Evolutionary conservation across 2,329 filamentous ascomycete genomes (phyloP).

Genomic region (Lachnellula subtilissima): DNA sequence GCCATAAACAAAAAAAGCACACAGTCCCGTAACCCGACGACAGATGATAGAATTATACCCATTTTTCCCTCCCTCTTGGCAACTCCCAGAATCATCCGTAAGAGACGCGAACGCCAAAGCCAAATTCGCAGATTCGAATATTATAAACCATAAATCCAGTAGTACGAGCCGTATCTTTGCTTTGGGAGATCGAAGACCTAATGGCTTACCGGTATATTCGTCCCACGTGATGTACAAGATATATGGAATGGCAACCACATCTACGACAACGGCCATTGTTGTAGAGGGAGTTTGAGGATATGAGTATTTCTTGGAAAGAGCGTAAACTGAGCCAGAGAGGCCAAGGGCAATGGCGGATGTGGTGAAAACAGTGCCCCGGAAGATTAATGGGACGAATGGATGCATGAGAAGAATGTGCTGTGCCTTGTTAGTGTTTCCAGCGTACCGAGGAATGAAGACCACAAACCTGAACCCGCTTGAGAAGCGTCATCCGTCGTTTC

Average conservation of each 20-base stretch:
- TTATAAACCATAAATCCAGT: conserved; percentile 91
- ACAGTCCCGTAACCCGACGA: conserved; percentile 63
- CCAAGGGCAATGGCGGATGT: conserved; percentile 80
- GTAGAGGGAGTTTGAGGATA: conserved; percentile 66
- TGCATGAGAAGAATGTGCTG: conserved; percentile 31
- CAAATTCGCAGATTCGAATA: conserved; percentile 92
- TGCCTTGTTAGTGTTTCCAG: conserved; percentile 5
- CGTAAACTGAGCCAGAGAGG: conserved; percentile 70
- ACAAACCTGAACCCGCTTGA: conserved; percentile 27
- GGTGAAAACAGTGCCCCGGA: conserved; percentile 75
- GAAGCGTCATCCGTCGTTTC: conserved; percentile 23
- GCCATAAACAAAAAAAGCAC: conserved; percentile 73
- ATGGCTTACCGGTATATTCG: conserved; percentile 89
- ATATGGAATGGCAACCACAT: conserved; percentile 84
- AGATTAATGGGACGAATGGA: conserved; percentile 74
- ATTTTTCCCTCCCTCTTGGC: conserved; percentile 38
- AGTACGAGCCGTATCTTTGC: conserved; percentile 88
- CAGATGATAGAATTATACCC: conserved; percentile 47
- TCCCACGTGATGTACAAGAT: conserved; percentile 92
- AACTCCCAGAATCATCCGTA: conserved; percentile 56
- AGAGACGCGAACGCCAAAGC: conserved; percentile 84
- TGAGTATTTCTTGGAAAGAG: conserved; percentile 38
- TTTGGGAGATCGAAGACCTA: conserved; percentile 77
- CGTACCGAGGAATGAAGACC: neutral
- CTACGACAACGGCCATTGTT: conserved; percentile 83